Conservation (phyloP, 805 yeast species). For the Saccharomycopsis synnaedendra region DNA sequence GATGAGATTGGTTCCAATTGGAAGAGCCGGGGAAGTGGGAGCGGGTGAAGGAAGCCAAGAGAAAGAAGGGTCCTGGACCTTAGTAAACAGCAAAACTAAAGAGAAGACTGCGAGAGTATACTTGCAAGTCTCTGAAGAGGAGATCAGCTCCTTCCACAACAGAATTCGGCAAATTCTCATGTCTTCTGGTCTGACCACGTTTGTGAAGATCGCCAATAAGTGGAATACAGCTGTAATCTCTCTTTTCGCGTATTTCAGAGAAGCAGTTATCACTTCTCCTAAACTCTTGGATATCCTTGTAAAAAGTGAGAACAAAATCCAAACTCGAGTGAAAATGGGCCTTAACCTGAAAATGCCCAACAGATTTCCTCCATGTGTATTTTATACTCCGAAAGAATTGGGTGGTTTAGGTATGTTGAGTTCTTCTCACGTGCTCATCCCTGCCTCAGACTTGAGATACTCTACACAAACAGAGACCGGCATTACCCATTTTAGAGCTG, state of each 20-base stretch:
- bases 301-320: constrained; percentile 85
- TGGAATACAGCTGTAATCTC: constrained; percentile 93
- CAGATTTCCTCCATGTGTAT: constrained; percentile 96
- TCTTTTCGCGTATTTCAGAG: constrained; percentile 81
- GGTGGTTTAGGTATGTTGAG: constrained; percentile 98
- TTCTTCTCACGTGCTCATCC: constrained; percentile 92
- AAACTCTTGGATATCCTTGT: constrained; percentile 71
- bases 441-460: constrained; percentile 86
- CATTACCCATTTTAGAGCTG: constrained; percentile 86
- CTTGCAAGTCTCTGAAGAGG: constrained; percentile 72
- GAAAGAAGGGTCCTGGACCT: constrained; percentile 86
- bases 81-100: constrained; percentile 55
- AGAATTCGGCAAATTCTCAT: constrained; percentile 81
- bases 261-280: constrained; percentile 81
- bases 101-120: constrained; percentile 86
- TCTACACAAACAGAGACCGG: constrained; percentile 92
- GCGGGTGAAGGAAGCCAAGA: constrained; percentile 38
- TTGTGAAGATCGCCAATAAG: constrained; percentile 84
- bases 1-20: constrained; percentile 72
- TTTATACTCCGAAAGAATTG: constrained; percentile 91
- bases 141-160: constrained; percentile 68
- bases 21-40: constrained; percentile 31
- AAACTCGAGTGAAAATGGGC: constrained; percentile 89
- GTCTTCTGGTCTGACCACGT: constrained; percentile 94
- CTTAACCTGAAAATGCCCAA: constrained; percentile 97